Base-by-base conservation (phyloP, 148 eudicot species). In the Persicaria tinctoria region DNA sequence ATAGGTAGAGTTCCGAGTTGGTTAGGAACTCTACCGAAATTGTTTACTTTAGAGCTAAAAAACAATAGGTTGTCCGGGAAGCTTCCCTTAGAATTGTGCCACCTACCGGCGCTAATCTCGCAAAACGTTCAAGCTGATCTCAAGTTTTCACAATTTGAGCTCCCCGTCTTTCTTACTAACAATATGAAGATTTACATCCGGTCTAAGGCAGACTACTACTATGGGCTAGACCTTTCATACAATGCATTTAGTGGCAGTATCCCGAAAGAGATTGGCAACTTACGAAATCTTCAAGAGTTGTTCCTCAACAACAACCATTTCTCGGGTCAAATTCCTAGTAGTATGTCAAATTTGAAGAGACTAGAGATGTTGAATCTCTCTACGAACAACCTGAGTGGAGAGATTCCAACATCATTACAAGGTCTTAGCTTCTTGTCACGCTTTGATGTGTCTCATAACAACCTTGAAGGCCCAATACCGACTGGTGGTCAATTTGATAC, bases 361-460 rank as follows among this genome's bases (percentile, higher is more conserved):
- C 70, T 64, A 64, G 70, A 64, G 4, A 10, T 1, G 0, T 16
- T 64, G 5, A 4, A 38, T 64, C 70, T 64, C 5, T 64, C 70
- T 38, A 64, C 17, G 41, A 64, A 64, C 47, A 38, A 41, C 47
- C 47, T 64, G 1, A 41, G 17, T 41, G 70, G 70, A 38, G 70
- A 41, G 47, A 64, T 64, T 38, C 70, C 70, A 46, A 32, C 70
- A 38, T 64, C 70, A 13, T 46, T 64, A 32, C 17, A n/a, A 38
- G 27, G 46, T 4, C 70, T 64, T 32, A 64, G 46, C 12, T 64
- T 64, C 70, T 64, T 64, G 46, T 64, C 70, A 64, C 46, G 27
- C 12, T 38, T 64, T 38, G 8, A 64, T 38, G 46, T 64, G 16
- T 64, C 70, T 12, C 9, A 38, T 64, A 64, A 64, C 10, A 5